Evolutionary conservation across 306 rosid genomes (phyloP).

Genomic region (Quercus rubra): DNA sequence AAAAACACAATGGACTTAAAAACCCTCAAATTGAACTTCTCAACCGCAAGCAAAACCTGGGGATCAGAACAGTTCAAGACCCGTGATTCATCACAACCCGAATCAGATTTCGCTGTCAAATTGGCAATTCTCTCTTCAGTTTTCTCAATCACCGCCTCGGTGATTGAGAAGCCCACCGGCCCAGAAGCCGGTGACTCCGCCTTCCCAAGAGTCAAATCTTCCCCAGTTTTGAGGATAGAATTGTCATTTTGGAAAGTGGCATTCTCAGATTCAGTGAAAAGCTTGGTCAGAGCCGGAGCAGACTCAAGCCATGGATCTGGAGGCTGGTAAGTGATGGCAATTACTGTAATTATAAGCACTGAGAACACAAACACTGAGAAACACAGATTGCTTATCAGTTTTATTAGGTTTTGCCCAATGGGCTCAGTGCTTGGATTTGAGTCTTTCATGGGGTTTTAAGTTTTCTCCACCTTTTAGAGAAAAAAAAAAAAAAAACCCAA

Average conservation of each 20-base stretch:
- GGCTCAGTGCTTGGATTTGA: slow-evolving; percentile 60
- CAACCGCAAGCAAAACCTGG: slow-evolving; percentile 52
- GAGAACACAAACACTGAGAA: slow-evolving; percentile 86
- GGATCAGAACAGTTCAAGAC: slow-evolving; percentile 82
- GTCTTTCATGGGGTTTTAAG: slow-evolving; percentile 50
- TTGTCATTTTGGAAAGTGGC: slow-evolving; percentile 82
- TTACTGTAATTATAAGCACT: slow-evolving; percentile 77
- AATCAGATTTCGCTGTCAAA: slow-evolving; percentile 18
- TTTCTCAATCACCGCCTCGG: slow-evolving; percentile 56
- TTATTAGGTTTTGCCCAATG: slow-evolving; percentile 79
- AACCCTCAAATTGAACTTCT: slow-evolving; percentile 64
- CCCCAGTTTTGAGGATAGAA: slow-evolving; percentile 79
- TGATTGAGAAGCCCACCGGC: slow-evolving; percentile 32
- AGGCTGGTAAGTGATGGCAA: slow-evolving; percentile 95
- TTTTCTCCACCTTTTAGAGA: not conserved
- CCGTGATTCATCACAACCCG: slow-evolving; percentile 30
- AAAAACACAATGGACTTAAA: slow-evolving; percentile 77
- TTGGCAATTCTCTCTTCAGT: slow-evolving; percentile 40
- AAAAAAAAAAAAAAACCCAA: not conserved
- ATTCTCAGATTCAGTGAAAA: slow-evolving; percentile 70
- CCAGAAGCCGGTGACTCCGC: slow-evolving; percentile 31
- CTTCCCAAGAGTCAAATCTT: slow-evolving; percentile 46
- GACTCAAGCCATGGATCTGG: slow-evolving; percentile 99
- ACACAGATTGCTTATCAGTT: slow-evolving; percentile 80
- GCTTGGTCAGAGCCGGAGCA: slow-evolving; percentile 80